These are phyloP conservation scores for Porphyrellus cyaneotinctus DNA, from an alignment of 768 basidiomycete species.

Conservation along the genomic window DNA sequence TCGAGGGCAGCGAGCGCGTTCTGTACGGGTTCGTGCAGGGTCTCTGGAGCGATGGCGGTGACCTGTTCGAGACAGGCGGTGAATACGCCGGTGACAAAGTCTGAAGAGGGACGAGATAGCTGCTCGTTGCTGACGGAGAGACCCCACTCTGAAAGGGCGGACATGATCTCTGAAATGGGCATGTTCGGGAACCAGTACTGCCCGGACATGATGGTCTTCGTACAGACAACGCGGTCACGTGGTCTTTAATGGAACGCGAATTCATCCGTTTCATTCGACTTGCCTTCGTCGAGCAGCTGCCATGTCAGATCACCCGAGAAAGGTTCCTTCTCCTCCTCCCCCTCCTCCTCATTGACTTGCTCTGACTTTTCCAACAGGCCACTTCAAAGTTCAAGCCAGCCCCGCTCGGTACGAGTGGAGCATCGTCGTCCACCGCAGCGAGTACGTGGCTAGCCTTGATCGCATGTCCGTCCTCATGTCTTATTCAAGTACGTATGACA, in stretches of 20 bases:
- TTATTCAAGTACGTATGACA: conserved; percentile 23
- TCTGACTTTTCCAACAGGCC: background rate
- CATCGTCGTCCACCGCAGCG: conserved; percentile 5
- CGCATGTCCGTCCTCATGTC: conserved; percentile 5
- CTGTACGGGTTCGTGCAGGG: conserved; percentile 56
- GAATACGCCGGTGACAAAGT: conserved; percentile 70
- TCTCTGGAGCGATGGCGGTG: conserved; percentile 56
- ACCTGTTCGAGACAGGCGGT: conserved; percentile 69
- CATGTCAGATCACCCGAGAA: conserved; percentile 13
- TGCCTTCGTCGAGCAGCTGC: background rate
- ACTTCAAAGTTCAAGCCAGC: conserved; percentile 49
- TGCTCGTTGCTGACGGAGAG: conserved; percentile 64
- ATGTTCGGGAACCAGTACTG: conserved; percentile 65
- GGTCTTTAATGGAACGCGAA: conserved; percentile 12
- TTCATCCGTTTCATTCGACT: conserved; percentile 10
- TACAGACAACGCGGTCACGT: conserved; percentile 30
- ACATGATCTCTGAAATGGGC: conserved; percentile 58
- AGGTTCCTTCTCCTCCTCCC: background rate
- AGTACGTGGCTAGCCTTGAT: conserved; percentile 1
- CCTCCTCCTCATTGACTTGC: too few relatives aligned
- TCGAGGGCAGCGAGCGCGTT: conserved; percentile 49
- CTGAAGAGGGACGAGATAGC: conserved; percentile 59
- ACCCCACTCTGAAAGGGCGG: conserved; percentile 64
- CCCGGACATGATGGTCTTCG: conserved; percentile 18
- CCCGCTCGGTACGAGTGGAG: background rate